Evolutionary conservation across 495 filamentous ascomycete genomes (phyloP), one percentile per base, ranked within the genome.

Genomic region (Ascodesmis nigricans): DNA sequence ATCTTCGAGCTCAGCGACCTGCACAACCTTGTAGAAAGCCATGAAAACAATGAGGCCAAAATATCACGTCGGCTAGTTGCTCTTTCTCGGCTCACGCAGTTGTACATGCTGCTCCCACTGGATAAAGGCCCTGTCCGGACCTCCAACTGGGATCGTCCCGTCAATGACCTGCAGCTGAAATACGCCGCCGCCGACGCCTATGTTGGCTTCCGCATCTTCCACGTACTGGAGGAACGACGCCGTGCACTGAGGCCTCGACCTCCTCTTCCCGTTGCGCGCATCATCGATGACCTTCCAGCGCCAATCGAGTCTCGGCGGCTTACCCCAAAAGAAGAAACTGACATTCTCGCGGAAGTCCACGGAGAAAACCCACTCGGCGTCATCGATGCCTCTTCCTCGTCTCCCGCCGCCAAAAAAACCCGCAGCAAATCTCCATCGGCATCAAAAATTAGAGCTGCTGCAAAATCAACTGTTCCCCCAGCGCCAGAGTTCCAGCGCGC

Each of bases 141-240:
- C 9, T 67, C 77, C 38, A 61, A 83, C 53, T 92, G 82, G 82
- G 61, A 66, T 13, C 52, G 56, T 27, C 35, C 59, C 2, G 55
- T 91, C 21, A 56, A 55, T 26, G 56, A 67, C 46, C 44, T 61
- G n/a, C 81, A 92, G 46, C 67, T 81, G 22, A 53, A 65, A 34
- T 92, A 92, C 57, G 78, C 79, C 5, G 79, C 79, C 10, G 67
- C 70, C 1, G 82, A 92, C 50, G 70, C 79, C 1, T 92, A 84
- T 47, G 79, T 78, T 33, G 70, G 71, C 20, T 42, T 84, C 11
- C 71, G 75, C 46, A 61, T 91, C 18, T 87, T 65, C 49, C 59
- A 76, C 33, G 54, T 58, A 1, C 61, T 91, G 40, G 67, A 91
- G 45, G 50, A 63, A 23, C 73, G 76, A 36, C 57, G 81, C 30